phyloP scores from a whole-genome alignment of 495 filamentous ascomycete species.

The Penicillium herquei region DNA sequence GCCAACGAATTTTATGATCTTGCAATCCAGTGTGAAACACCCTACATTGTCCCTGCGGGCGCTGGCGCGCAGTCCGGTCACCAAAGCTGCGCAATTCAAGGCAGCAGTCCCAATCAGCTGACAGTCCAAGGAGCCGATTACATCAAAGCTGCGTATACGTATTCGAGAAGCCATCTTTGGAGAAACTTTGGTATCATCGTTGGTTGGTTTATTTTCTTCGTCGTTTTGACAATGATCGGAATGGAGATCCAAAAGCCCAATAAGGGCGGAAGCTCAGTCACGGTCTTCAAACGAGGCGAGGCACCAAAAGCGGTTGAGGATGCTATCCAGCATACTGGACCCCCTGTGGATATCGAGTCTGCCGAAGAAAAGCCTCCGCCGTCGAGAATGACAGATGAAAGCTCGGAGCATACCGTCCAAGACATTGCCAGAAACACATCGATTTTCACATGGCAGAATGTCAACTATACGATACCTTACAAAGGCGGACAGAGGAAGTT shows the following conservation, averaged over 20 bases:
- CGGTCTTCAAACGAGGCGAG: conserved; percentile 64
- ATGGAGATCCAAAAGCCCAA: conserved; percentile 71
- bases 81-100: conserved; percentile 61
- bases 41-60: conserved; percentile 59
- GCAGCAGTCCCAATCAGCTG: conserved; percentile 48
- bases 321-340: conserved; percentile 32
- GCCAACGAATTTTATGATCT: conserved; percentile 56
- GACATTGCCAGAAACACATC: conserved; percentile 57
- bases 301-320: conserved; percentile 52
- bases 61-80: conserved; percentile 53
- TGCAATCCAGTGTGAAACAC: conserved; percentile 48
- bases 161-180: conserved; percentile 58
- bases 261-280: conserved; percentile 67
- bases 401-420: conserved; percentile 28
- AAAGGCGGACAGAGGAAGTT: conserved; percentile 57
- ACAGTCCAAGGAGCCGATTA: conserved; percentile 55
- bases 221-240: conserved; percentile 56
- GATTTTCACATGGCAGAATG: conserved; percentile 75
- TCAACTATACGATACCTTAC: conserved; percentile 72
- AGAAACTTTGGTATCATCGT: conserved; percentile 61
- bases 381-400: conserved; percentile 23
- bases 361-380: conserved; percentile 25
- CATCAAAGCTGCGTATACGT: conserved; percentile 52
- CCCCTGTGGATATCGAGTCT: conserved; percentile 49
- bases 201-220: conserved; percentile 55